Percentiles rank a stretch among this genome's conserved stretches.
Evolutionary conservation across 495 filamentous ascomycete species (phyloP).

Genomic region (Podospora sp.): DNA sequence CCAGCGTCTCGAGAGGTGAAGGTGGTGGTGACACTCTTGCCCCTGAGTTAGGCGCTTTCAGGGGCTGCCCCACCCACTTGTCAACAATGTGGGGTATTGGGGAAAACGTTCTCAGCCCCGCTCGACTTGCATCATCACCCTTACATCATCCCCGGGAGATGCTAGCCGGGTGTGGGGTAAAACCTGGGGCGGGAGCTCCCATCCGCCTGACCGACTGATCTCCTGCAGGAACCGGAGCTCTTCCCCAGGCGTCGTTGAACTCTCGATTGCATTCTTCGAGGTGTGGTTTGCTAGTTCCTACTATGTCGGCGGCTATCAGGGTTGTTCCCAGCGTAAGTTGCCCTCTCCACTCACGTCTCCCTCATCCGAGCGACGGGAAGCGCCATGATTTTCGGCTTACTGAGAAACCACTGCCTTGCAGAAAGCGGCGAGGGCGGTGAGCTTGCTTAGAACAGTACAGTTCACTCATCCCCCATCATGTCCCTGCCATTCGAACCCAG

Average conservation of each 20-base stretch:
- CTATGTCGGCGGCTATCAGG: neutral
- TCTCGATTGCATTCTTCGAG: neutral
- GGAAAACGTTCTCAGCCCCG: neutral
- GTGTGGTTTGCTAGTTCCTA: neutral
- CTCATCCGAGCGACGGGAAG: neutral
- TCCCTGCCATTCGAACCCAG: slow-evolving; percentile 88
- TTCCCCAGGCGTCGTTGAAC: neutral
- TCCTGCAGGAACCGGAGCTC: slow-evolving; percentile 6
- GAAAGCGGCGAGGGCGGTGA: slow-evolving; percentile 74
- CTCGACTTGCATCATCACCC: neutral
- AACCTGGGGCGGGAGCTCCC: neutral
- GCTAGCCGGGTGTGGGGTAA: slow-evolving; percentile 9
- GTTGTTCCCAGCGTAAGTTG: neutral
- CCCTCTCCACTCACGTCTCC: neutral
- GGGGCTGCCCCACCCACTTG: neutral
- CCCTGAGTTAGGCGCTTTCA: neutral
- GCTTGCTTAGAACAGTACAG: slow-evolving; percentile 84
- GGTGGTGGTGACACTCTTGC: too few species aligned
- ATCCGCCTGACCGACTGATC: neutral
- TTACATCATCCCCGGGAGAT: slow-evolving; percentile 1
- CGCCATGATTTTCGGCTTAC: too few species aligned
- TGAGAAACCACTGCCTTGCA: slow-evolving; percentile 31
- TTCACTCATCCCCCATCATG: slow-evolving; percentile 87
- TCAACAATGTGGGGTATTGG: neutral
- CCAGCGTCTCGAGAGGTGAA: too few species aligned